A percentile compares a stretch with the other conserved stretches of the same genome.
Evolutionary conservation across 1,139 yeast genomes (phyloP).

Genomic region (Candida anutae): DNA sequence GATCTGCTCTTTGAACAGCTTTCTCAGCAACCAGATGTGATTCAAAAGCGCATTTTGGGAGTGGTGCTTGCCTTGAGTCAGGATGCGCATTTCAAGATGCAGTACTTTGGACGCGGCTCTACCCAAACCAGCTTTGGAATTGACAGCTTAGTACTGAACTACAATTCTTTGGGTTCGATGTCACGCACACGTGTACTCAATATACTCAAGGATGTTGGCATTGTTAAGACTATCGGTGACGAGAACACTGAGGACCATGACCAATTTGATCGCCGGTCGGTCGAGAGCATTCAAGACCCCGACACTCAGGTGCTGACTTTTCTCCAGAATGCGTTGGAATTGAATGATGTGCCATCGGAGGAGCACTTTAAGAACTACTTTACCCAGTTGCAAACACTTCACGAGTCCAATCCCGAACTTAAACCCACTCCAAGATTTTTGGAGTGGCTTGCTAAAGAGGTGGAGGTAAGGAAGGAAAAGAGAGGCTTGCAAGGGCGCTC

Average conservation of each 20-base stretch:
- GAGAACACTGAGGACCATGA: slow-evolving; percentile 10
- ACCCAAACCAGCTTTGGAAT: slow-evolving; percentile 13
- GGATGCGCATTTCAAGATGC: slow-evolving; percentile 17
- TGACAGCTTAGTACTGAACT: slow-evolving; percentile 18
- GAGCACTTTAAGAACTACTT: slow-evolving; percentile 36
- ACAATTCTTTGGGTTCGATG: slow-evolving; percentile 19
- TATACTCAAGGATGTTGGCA: slow-evolving; percentile 32
- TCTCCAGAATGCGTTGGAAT: slow-evolving; percentile 22
- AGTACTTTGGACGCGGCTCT: slow-evolving; percentile 15
- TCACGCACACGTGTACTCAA: slow-evolving; percentile 29
- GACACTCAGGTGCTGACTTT: slow-evolving; percentile 20
- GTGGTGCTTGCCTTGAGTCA: slow-evolving; percentile 37
- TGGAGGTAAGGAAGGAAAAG: slow-evolving; percentile 28
- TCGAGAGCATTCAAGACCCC: slow-evolving; percentile 15
- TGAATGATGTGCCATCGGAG: slow-evolving; percentile 19
- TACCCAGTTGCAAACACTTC: slow-evolving; percentile 33
- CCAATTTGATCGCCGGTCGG: slow-evolving; percentile 17
- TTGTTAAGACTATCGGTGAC: too few species aligned
- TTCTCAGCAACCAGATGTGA: slow-evolving; percentile 16
- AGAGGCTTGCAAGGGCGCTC: slow-evolving; percentile 23
- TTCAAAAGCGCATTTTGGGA: slow-evolving; percentile 43
- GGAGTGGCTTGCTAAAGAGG: slow-evolving; percentile 56
- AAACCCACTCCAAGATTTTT: slow-evolving; percentile 33
- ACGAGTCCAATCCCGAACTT: slow-evolving; percentile 15
- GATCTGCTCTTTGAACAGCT: slow-evolving; percentile 9